A percentile compares a stretch with the other conserved stretches of the same genome.
phyloP scores from a whole-genome alignment of 805 yeast genomes.

The Candida stauntonica region DNA sequence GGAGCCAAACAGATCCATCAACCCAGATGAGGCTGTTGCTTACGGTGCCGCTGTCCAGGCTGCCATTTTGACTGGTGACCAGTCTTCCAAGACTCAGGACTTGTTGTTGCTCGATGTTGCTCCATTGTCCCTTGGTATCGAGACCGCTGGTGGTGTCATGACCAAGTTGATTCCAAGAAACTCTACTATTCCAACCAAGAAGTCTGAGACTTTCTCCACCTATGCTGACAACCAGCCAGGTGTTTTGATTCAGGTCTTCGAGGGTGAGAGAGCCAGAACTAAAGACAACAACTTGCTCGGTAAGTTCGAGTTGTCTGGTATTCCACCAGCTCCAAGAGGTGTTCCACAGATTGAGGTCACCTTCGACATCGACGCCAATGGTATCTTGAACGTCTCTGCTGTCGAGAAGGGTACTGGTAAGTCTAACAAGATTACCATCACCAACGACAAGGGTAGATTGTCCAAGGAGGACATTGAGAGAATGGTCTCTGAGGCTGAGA shows the following conservation, averaged over 20 bases:
- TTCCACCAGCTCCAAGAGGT: conserved; percentile 99
- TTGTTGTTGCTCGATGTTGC: conserved; percentile 93
- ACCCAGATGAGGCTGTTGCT: conserved; percentile 99
- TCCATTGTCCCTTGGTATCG: conserved; percentile 95
- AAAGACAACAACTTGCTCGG: conserved; percentile 95
- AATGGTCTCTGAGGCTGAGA: conserved; percentile 97
- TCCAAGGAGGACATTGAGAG: conserved; percentile 97
- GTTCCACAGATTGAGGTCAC: conserved; percentile 98
- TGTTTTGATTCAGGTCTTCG: conserved; percentile 94
- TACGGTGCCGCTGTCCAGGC: conserved; percentile 99
- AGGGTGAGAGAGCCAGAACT: conserved; percentile 97
- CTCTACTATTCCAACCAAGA: conserved; percentile 96
- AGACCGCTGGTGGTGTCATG: conserved; percentile 99
- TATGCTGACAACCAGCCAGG: conserved; percentile 98
- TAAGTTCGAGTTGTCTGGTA: conserved; percentile 93
- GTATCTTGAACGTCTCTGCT: conserved; percentile 94
- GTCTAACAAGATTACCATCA: conserved; percentile 93
- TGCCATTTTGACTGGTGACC: conserved; percentile 93
- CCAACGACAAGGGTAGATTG: conserved; percentile 98
- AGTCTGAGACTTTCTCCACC: conserved; percentile 94
- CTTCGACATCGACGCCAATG: conserved; percentile 95
- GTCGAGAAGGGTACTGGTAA: conserved; percentile 98
- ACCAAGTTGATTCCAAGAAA: conserved; percentile 95
- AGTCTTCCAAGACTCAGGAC: conserved; percentile 94
- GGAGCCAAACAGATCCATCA: conserved; percentile 93